These are phyloP conservation scores for Glonium stellatum DNA, from an alignment of 495 filamentous ascomycete genomes.

Conservation along the genomic window DNA sequence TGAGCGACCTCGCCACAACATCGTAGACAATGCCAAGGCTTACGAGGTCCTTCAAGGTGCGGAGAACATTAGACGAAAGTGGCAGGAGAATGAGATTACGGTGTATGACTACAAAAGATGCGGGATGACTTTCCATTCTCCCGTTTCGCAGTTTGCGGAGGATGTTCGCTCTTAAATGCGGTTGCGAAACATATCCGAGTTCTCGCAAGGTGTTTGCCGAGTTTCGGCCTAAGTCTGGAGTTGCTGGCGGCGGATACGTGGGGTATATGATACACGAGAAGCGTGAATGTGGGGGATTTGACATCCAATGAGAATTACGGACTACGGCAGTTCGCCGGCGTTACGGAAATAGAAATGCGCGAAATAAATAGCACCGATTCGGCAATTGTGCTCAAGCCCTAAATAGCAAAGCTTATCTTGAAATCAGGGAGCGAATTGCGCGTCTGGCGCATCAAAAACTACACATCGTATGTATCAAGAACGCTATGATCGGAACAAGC, in stretches of 20 bases:
- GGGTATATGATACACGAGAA: no score
- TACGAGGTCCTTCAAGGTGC: neutral
- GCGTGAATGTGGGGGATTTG: no score
- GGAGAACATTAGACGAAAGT: neutral
- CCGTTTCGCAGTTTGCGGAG: neutral
- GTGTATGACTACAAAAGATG: neutral
- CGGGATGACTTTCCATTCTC: neutral
- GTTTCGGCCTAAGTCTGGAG: neutral
- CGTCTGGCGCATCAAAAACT: constrained; percentile 14
- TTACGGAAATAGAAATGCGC: neutral
- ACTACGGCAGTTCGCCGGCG: neutral
- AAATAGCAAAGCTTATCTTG: no score
- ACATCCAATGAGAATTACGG: neutral
- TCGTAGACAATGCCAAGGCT: neutral
- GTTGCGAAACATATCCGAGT: neutral
- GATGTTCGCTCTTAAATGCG: neutral
- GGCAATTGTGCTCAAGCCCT: no score
- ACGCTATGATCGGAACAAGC: no score
- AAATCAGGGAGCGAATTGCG: neutral
- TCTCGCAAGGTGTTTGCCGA: neutral
- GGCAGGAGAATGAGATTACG: neutral
- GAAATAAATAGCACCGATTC: no score
- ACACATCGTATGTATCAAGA: no score
- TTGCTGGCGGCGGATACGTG: no score
- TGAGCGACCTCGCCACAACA: neutral